phyloP scores from a whole-genome alignment of 2,329 filamentous ascomycete species.

The Tolypocladium ophioglossoides region DNA sequence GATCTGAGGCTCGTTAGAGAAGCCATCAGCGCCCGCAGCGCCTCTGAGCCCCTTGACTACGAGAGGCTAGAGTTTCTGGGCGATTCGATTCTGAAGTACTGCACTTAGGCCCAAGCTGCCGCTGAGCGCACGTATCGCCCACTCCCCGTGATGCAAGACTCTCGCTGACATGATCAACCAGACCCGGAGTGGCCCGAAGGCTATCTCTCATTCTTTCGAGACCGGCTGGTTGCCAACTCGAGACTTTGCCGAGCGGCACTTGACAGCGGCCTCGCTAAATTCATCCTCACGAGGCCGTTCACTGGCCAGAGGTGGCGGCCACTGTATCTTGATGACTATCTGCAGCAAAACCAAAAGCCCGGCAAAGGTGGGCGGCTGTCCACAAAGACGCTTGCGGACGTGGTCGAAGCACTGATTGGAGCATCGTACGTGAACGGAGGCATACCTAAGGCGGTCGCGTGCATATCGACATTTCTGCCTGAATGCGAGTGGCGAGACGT shows the following conservation, averaged over 20 bases:
- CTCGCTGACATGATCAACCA: slow-evolving; percentile 16
- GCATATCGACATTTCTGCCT: slow-evolving; percentile 56
- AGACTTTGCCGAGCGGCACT: slow-evolving; percentile 58
- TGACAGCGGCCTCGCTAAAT: slow-evolving; percentile 55
- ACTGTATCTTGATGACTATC: slow-evolving; percentile 37
- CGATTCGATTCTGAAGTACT: slow-evolving; percentile 72
- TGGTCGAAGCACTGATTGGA: slow-evolving; percentile 77
- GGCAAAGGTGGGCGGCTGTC: slow-evolving; percentile 37
- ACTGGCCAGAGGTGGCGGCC: slow-evolving; percentile 64
- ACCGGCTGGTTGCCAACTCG: slow-evolving; percentile 62
- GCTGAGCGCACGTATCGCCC: slow-evolving; percentile 33
- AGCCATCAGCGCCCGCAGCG: slow-evolving; percentile 59
- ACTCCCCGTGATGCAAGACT: background rate
- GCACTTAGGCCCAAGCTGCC: slow-evolving; percentile 54
- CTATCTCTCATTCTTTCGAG: slow-evolving; percentile 58
- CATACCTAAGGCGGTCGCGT: slow-evolving; percentile 48
- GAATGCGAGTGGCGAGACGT: slow-evolving; percentile 45
- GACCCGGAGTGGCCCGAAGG: slow-evolving; percentile 67
- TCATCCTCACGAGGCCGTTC: slow-evolving; percentile 59
- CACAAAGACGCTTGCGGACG: slow-evolving; percentile 75
- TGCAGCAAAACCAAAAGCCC: slow-evolving; percentile 8
- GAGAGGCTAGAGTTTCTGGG: slow-evolving; percentile 82
- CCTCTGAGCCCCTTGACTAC: slow-evolving; percentile 56
- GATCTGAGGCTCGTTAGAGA: slow-evolving; percentile 48
- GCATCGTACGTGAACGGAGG: slow-evolving; percentile 62